Percentiles rank a stretch among this genome's conserved stretches.
Conservation (phyloP, 2,329 filamentous ascomycete species). For the Tolypocladium tropicale region DNA sequence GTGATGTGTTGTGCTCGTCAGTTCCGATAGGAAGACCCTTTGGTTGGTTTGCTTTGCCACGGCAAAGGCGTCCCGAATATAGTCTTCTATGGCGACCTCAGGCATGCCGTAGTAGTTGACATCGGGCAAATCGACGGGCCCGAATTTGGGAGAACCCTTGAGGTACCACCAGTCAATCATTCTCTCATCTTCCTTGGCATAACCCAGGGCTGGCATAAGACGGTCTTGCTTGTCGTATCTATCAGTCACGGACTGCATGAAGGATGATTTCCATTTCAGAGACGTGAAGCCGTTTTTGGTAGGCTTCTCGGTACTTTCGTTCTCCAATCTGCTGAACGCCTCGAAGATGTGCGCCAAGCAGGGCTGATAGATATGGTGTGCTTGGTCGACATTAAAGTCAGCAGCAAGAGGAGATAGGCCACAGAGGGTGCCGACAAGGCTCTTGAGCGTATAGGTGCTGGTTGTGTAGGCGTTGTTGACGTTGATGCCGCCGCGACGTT, state of each 20-base stretch:
- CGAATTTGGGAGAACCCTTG: slow-evolving; percentile 16
- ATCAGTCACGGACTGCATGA: slow-evolving; percentile 19
- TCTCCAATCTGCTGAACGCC: slow-evolving; percentile 12
- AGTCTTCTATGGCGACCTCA: slow-evolving; percentile 19
- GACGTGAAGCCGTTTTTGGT: slow-evolving; percentile 10
- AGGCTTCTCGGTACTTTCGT: slow-evolving; percentile 4
- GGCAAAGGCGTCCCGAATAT: slow-evolving; percentile 19
- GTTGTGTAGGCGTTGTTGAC: slow-evolving; percentile 28
- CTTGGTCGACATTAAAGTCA: slow-evolving; percentile 30
- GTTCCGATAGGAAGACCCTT: slow-evolving; percentile 20
- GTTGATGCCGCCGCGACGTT: slow-evolving; percentile 23
- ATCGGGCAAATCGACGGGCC: slow-evolving; percentile 14
- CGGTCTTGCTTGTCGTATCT: slow-evolving; percentile 19
- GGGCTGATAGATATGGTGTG: slow-evolving; percentile 32
- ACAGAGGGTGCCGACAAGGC: slow-evolving; percentile 28
- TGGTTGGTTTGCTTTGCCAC: slow-evolving; percentile 17
- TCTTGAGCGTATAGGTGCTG: slow-evolving; percentile 32
- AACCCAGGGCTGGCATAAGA: slow-evolving; percentile 18
- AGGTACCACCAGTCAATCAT: slow-evolving; percentile 19
- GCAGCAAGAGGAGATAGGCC: slow-evolving; percentile 28
- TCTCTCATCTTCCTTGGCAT: slow-evolving; percentile 8
- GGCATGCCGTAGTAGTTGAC: slow-evolving; percentile 23
- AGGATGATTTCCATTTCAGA: slow-evolving; percentile 19
- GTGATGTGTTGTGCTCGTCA: slow-evolving; percentile 23
- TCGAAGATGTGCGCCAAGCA: slow-evolving; percentile 28